These are phyloP conservation scores for Terana coerulea DNA, from an alignment of 768 basidiomycete genomes.

Conservation along the genomic window DNA sequence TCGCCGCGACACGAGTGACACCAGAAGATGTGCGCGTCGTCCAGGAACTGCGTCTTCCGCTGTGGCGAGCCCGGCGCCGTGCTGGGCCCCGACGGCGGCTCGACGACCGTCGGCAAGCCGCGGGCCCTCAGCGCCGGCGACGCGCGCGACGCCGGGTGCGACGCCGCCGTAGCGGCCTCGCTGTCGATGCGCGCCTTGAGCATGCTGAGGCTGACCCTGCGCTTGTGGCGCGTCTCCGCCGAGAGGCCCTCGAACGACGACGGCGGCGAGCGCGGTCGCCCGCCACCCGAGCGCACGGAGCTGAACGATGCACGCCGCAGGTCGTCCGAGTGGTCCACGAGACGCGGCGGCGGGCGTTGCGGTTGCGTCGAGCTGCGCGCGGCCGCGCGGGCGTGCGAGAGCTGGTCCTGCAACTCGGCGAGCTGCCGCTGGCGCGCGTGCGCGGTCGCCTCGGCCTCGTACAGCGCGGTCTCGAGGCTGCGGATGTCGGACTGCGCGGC, in stretches of 20 bases:
- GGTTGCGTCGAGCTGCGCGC: conserved; percentile 46
- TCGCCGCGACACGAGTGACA: conserved; percentile 81
- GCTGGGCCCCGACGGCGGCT: conserved; percentile 22
- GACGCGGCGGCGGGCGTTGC: conserved; percentile 3
- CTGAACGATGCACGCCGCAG: conserved; percentile 34
- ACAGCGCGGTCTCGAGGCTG: conserved; percentile 66
- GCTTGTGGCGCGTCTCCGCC: conserved; percentile 76
- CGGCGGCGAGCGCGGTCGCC: conserved; percentile 27
- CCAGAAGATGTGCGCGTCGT: conserved; percentile 89
- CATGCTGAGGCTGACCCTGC: conserved; percentile 82
- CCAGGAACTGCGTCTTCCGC: conserved; percentile 70
- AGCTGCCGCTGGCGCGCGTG: conserved; percentile 70
- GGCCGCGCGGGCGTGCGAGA: conserved; percentile 43
- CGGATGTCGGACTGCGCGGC: conserved; percentile 77
- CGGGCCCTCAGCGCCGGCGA: conserved; percentile 39
- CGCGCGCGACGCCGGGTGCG: conserved; percentile 46
- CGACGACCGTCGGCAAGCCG: conserved; percentile 26
- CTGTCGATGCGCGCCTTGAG: conserved; percentile 88
- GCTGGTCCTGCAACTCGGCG: conserved; percentile 60
- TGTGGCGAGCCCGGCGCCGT: conserved; percentile 18
- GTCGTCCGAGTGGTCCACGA: conserved; percentile 40
- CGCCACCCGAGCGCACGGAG: conserved; percentile 24
- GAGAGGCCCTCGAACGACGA: conserved; percentile 39
- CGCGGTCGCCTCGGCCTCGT: conserved; percentile 66
- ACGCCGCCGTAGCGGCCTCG: conserved; percentile 48